phyloP scores from a whole-genome alignment of 495 filamentous ascomycete species.

The Aspergillus hancockii region DNA sequence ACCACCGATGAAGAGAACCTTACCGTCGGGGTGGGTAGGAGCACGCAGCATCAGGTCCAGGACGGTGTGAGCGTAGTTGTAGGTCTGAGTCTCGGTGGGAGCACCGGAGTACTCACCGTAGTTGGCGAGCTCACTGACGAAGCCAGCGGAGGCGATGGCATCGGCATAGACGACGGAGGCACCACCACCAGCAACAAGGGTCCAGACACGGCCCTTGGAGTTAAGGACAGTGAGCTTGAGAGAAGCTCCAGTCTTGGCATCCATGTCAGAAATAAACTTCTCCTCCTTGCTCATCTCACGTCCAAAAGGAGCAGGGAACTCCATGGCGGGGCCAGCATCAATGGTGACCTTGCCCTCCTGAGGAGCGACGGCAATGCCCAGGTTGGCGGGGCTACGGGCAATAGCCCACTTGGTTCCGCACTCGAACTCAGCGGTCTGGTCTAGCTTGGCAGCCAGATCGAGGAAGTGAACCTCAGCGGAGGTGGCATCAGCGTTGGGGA shows the following conservation, averaged over 20 bases:
- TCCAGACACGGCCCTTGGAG: constrained; percentile 90
- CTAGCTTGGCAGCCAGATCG: constrained; percentile 96
- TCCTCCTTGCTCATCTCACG: constrained; percentile 98
- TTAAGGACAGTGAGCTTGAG: constrained; percentile 98
- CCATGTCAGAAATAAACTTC: constrained; percentile 96
- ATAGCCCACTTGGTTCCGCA: constrained; percentile 98
- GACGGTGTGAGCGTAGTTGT: constrained; percentile 95
- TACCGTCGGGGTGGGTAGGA: constrained; percentile 82
- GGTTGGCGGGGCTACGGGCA: constrained; percentile 81
- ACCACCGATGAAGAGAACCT: constrained; percentile 98
- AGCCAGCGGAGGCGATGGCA: constrained; percentile 95
- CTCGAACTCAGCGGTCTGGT: constrained; percentile 99
- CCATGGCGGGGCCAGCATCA: constrained; percentile 96
- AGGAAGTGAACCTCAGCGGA: constrained; percentile 97
- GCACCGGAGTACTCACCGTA: constrained; percentile 99
- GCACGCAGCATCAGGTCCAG: constrained; percentile 97
- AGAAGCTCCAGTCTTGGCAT: constrained; percentile 98
- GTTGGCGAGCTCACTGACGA: constrained; percentile 95
- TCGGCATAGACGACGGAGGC: constrained; percentile 99
- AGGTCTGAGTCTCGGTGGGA: constrained; percentile 96
- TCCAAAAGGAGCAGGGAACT: constrained; percentile 98
- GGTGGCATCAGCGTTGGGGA: constrained; percentile 88
- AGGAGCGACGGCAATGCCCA: constrained; percentile 69
- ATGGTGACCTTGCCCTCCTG: constrained; percentile 79
- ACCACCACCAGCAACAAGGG: constrained; percentile 97